Percentiles rank a stretch among this genome's conserved stretches.
phyloP scores from a whole-genome alignment of 73 alveolate species.

The Breviolum minutum region DNA sequence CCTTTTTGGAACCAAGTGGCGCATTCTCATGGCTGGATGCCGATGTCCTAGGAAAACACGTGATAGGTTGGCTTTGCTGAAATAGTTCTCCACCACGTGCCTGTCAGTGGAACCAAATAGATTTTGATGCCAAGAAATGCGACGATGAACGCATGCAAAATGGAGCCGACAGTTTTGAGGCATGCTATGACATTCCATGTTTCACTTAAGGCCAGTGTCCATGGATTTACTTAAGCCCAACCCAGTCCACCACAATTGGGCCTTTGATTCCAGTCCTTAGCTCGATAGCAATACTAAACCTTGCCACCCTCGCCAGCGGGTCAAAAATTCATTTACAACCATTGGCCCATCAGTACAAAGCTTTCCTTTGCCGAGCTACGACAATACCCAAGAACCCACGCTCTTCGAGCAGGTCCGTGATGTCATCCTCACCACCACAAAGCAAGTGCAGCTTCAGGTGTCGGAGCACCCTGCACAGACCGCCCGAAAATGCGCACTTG shows the following conservation, averaged over 20 bases:
- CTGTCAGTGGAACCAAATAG: neutral
- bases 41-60: slow-evolving; percentile 70
- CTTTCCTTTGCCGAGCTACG: slow-evolving; percentile 15
- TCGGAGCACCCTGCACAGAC: slow-evolving; percentile 47
- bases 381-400: slow-evolving; percentile 63
- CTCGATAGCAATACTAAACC: too few relatives aligned
- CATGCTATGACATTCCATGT: neutral
- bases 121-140: too few relatives aligned
- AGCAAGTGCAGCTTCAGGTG: slow-evolving; percentile 70
- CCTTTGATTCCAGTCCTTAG: slow-evolving; percentile 90
- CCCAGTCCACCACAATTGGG: neutral
- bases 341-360: neutral
- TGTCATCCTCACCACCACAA: slow-evolving; percentile 24
- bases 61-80: slow-evolving; percentile 24
- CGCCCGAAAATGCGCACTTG: too few relatives aligned
- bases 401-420: slow-evolving; percentile 30
- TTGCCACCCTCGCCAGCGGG: too few relatives aligned
- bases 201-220: neutral
- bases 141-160: neutral
- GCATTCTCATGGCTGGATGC: slow-evolving; percentile 64
- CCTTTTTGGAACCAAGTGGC: neutral
- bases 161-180: neutral
- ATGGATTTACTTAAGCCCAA: neutral
- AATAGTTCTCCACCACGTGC: slow-evolving; percentile 54
- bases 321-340: neutral